Conservation (phyloP, 192 early-diverging fungal species). For the Piromyces sp. region DNA sequence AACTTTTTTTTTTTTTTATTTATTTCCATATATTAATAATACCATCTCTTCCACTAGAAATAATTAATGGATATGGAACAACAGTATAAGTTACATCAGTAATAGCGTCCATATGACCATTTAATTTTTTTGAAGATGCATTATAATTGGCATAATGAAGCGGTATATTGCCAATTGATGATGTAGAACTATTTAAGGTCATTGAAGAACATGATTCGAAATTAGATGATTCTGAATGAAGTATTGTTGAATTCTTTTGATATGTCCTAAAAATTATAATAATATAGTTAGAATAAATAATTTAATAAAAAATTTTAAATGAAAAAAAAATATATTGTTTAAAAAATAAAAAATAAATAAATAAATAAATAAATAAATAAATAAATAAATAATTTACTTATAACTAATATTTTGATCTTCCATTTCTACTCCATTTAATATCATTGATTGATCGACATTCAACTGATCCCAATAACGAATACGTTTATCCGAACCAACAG, state of each 20-base stretch:
- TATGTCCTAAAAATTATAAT: not conserved
- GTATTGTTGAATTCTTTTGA: not conserved
- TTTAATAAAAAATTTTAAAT: no score
- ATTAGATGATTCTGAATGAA: not conserved
- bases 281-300: no score
- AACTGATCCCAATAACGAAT: not conserved
- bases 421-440: not conserved
- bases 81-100: constrained; percentile 48
- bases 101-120: constrained; percentile 57
- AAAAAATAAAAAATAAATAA: no score
- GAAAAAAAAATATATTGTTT: no score
- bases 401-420: not conserved
- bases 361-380: no score
- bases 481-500: not conserved
- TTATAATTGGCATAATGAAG: constrained; percentile 30
- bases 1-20: no score
- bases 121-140: constrained; percentile 10
- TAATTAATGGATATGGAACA: constrained; percentile 56
- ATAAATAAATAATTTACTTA: not conserved
- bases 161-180: not conserved
- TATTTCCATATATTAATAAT: constrained; percentile 46
- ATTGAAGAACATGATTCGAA: not conserved
- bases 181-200: not conserved
- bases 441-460: not conserved
- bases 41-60: constrained; percentile 56